Conservation (phyloP, 2,329 filamentous ascomycete genomes). For the Penicillium sp. region DNA sequence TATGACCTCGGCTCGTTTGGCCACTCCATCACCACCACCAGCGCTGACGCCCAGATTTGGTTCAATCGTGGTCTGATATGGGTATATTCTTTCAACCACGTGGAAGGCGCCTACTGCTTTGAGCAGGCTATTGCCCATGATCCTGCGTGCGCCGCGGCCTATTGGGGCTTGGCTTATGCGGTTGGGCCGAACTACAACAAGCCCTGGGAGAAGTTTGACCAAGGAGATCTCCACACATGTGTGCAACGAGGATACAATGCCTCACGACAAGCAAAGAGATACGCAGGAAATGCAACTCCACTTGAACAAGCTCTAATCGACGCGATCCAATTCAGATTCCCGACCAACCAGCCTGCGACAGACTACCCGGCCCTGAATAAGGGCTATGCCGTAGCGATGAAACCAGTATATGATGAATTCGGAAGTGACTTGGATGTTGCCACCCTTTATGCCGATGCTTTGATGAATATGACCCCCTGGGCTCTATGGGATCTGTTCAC, state of each 20-base stretch:
- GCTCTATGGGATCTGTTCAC: slow-evolving; percentile 61
- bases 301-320: slow-evolving; percentile 62
- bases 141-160: slow-evolving; percentile 46
- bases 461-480: slow-evolving; percentile 67
- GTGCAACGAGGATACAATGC: slow-evolving; percentile 51
- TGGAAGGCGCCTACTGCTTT: slow-evolving; percentile 61
- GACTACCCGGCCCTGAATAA: slow-evolving; percentile 56
- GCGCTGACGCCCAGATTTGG: slow-evolving; percentile 60
- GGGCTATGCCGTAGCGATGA: slow-evolving; percentile 62
- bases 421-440: slow-evolving; percentile 60
- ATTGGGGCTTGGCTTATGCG: slow-evolving; percentile 53
- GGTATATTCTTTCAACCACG: slow-evolving; percentile 75
- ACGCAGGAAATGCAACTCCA: slow-evolving; percentile 40
- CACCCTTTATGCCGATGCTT: slow-evolving; percentile 60
- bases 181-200: slow-evolving; percentile 56
- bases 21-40: slow-evolving; percentile 57
- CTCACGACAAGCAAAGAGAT: slow-evolving; percentile 44
- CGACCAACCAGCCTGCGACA: slow-evolving; percentile 47
- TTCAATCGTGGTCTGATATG: slow-evolving; percentile 72
- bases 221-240: slow-evolving; percentile 39
- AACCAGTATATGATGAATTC: slow-evolving; percentile 52
- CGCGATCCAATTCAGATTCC: slow-evolving; percentile 62
- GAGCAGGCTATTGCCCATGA: slow-evolving; percentile 46
- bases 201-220: slow-evolving; percentile 51
- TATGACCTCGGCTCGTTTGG: slow-evolving; percentile 61